Evolutionary conservation across 2,329 filamentous ascomycete genomes (phyloP), one percentile per base, ranked within the genome.

Genomic region (Pyricularia grisea): DNA sequence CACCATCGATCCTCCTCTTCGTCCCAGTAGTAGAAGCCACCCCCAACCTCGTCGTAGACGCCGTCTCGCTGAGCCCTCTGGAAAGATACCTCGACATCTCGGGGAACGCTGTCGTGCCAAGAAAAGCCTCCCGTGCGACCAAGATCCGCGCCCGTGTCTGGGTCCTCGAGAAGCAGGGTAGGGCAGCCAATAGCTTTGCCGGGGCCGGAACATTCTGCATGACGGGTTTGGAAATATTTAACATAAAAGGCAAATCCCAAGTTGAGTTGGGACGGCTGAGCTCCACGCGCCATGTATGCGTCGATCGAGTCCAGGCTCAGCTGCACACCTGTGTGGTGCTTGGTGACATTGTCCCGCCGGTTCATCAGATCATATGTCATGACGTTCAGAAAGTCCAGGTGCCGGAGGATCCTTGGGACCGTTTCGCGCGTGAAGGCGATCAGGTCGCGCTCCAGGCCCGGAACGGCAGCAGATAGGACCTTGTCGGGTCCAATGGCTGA

Each of bases 301-400:
- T 88, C 80, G 74, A 92, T 76, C 0, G 85, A 79, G 4, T 83
- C 79, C 1, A 85, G 74, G 10, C 88, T 87, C 14, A 81, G 82
- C 67, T 80, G 73, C 28, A 91, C 78, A 6, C 87, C 87, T 11
- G 84, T 85, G 73, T 92, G 89, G 75, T 92, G 90, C 31, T 81
- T 83, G 2, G 90, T 92, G 25, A 82, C 76, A 67, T 80, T 85
- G 75, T 92, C 87, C n/a, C 90, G 85, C 12, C 90, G 87, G 78
- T 91, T 92, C 84, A 90, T 89, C 66, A 92, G 75, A 74, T 92
- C 90, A 75, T 92, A 92, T 0, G 85, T 83, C 89, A 92, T 92
- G 71, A 92, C 79, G 74, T 92, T 92, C 74, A 92, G 81, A 74
- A 88, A 89, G 75, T 92, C 88, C 23, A 91, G 83, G 1, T 82